Evolutionary conservation across 2,329 filamentous ascomycete species (phyloP), one percentile per base, ranked within the genome.

Genomic region (Fusarium musae): DNA sequence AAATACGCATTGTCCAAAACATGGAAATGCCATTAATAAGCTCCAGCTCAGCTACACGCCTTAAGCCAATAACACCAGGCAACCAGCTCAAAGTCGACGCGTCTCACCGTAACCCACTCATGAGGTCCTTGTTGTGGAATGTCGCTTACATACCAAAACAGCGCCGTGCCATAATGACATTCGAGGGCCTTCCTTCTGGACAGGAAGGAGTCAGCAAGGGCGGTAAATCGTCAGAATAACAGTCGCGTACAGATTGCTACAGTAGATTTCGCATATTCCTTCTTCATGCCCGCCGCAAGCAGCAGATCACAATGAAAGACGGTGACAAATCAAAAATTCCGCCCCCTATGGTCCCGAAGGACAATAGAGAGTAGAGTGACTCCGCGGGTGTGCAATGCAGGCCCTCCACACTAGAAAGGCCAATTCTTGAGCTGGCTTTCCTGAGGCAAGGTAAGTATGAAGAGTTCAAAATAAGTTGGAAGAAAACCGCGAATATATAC

Each of bases 371-470:
- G 76, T 78, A 79, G 82, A 83, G 50, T 79, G 82, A 85, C 85
- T 82, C 86, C 86, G 83, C 86, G 47, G 82, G 75, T 86, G 86
- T 87, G 85, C 85, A 86, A 87, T 87, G 85, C 85, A 87, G 85
- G 85, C 83, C 81, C 83, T 80, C 84, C 82, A 78, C 76, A 79
- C 82, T 87, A 81, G 80, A 77, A 71, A 66, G 77, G 77, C 79
- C 81, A 74, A 81, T 81, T 85, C 84, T 79, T 87, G 85, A 87
- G 79, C 85, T 79, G 80, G 81, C 77, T 72, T 77, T 70, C 75
- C 80, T 82, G 80, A 78, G 82, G 83, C 83, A 87, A 87, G 85
- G 85, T 87, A 87, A 87, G 86, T 87, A 87, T 87, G 83, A 85
- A 83, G 82, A 84, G 78, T 75, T 73, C 76, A 70, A 75, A 80